Percentiles rank a stretch among this genome's conserved stretches.
Conservation (phyloP, 2,329 filamentous ascomycete species). For the Paraphaeosphaeria minitans region DNA sequence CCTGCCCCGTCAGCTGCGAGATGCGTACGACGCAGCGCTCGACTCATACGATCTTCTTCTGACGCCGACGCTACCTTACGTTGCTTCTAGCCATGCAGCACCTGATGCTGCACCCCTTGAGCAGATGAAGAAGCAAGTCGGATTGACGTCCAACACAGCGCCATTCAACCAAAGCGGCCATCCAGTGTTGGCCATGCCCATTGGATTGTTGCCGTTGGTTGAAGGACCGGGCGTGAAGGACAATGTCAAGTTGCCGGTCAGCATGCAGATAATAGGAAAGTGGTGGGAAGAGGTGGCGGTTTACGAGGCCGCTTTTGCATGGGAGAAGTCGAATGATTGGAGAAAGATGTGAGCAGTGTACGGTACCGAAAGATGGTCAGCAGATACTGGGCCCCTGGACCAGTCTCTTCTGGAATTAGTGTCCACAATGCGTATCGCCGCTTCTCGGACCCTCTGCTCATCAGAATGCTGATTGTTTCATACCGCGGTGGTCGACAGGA, state of each 20-base stretch:
- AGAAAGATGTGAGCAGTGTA: constrained; percentile 28
- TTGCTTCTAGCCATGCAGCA: constrained; percentile 52
- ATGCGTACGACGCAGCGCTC: constrained; percentile 53
- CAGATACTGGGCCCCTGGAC: too few species aligned
- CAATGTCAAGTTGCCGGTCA: constrained; percentile 53
- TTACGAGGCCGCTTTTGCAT: constrained; percentile 52
- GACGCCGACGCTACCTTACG: constrained; percentile 57
- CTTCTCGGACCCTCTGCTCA: too few species aligned
- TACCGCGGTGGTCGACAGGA: too few species aligned
- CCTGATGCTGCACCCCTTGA: constrained; percentile 49
- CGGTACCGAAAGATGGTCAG: too few species aligned
- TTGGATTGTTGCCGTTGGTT: constrained; percentile 52
- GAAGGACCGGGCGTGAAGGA: constrained; percentile 42
- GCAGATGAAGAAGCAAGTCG: constrained; percentile 58
- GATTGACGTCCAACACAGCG: constrained; percentile 61
- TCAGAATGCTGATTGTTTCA: too few species aligned
- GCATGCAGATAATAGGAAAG: constrained; percentile 61
- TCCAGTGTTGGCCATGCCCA: constrained; percentile 59
- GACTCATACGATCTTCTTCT: constrained; percentile 52
- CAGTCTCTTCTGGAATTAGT: too few species aligned
- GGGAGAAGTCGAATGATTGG: constrained; percentile 56
- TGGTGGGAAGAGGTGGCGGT: constrained; percentile 58
- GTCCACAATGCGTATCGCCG: too few species aligned
- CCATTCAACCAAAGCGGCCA: constrained; percentile 64
- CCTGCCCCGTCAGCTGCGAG: constrained; percentile 53